Evolutionary conservation across 2,329 filamentous ascomycete species (phyloP), one percentile per base, ranked within the genome.

Genomic region (Aspergillus glaucus): DNA sequence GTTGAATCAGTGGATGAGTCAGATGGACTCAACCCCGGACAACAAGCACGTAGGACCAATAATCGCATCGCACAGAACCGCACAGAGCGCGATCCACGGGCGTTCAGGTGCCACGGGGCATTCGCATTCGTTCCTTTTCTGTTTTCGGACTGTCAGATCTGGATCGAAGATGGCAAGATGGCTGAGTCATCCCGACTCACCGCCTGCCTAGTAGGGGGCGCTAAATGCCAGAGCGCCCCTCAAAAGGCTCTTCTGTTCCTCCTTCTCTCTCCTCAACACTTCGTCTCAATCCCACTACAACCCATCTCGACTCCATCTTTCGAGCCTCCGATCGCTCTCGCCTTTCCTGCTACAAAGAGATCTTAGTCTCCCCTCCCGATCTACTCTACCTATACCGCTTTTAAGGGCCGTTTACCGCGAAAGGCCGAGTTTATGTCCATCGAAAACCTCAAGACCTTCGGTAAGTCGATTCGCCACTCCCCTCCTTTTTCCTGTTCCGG

Each of bases 371-470:
- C 36, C 50, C 53, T 51, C 53, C 52, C 56, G 51, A 50, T 57
- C 3, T 51, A 56, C 54, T 63, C 57, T 61, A 59, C 57, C 55
- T 58, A 61, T 49, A 62, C 61, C 61, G 64, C 61, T 68, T 67
- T 67, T 67, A 69, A 72, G 62, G 60, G 60, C 60, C 64, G 62
- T 71, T 70, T 68, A 66, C 79, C 78, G 75, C 69, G 68, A 80
- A 84, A 83, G 81, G 79, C 79, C 84, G 85, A 87, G 86, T 91
- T 89, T 91, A 93, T 93, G 88, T 93, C 88, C 84, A 93, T 93
- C 87, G 87, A 93, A 90, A 94, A 94, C 83, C 87, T 94, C 78
- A 93, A 93, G 84, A 85, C 86, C 81, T 89, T 89, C 85, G 88
- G 88, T 93, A 78, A 71, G 87, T 79, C 49, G 36, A 43, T 52